These are phyloP conservation scores for Trichophyton equinum DNA, from an alignment of 2,329 filamentous ascomycete genomes.

Conservation along the genomic window DNA sequence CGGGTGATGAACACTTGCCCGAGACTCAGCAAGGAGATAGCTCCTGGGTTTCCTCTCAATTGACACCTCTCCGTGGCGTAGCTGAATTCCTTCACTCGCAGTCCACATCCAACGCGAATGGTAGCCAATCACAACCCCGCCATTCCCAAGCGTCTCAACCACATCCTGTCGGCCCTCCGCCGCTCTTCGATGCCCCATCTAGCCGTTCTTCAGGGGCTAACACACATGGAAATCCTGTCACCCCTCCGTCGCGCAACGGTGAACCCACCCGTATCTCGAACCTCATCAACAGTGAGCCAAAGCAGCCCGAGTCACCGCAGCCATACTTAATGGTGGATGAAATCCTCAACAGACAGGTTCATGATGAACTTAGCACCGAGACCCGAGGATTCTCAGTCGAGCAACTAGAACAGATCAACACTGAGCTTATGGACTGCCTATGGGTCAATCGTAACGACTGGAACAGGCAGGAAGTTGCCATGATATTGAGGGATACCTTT, in stretches of 20 bases:
- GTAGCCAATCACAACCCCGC: constrained; percentile 27
- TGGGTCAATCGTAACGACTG: constrained; percentile 70
- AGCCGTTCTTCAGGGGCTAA: neutral
- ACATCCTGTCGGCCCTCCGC: constrained; percentile 28
- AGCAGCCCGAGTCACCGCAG: neutral
- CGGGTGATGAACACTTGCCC: constrained; percentile 48
- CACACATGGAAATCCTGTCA: neutral
- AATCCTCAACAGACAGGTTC: constrained; percentile 43
- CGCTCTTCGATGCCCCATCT: constrained; percentile 21
- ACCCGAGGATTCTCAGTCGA: constrained; percentile 77
- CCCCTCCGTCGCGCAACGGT: neutral
- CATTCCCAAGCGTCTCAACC: constrained; percentile 19
- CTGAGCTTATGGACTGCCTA: constrained; percentile 77
- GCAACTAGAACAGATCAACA: constrained; percentile 87
- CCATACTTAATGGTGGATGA: constrained; percentile 31
- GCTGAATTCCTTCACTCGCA: constrained; percentile 22
- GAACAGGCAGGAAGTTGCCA: constrained; percentile 65
- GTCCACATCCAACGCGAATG: constrained; percentile 15
- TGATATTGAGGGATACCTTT: constrained; percentile 54
- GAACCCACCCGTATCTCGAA: neutral
- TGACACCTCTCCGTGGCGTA: constrained; percentile 16
- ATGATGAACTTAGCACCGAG: constrained; percentile 49
- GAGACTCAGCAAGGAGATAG: constrained; percentile 47
- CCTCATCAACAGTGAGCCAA: neutral
- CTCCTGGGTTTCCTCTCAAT: constrained; percentile 24